Evolutionary conservation across 176 grass and related monocot species (phyloP), one percentile per base, ranked within the genome.

Genomic region (Phragmites australis): DNA sequence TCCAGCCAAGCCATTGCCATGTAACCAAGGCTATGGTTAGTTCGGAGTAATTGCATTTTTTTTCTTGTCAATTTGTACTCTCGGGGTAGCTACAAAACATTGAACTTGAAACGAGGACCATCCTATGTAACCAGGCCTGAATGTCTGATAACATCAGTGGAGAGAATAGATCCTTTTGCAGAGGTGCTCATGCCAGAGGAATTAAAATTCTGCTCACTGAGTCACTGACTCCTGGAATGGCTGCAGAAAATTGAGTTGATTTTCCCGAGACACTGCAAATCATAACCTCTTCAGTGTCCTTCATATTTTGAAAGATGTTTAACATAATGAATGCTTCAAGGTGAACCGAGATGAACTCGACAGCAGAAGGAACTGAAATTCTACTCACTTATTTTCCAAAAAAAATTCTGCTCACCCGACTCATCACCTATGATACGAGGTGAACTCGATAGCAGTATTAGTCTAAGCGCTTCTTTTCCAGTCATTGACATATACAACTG

Each of bases 81-180:
- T 13, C 2, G 0, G 23, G 15, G 39, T 26, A 16, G 16, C 15
- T 27, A 56, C 21, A 75, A 57, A 75, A 10, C n/a, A 19, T 19
- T 75, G 52, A 6, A 44, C 43, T 58, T 26, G 43, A 18, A 75
- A 44, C 54, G 17, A 58, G 53, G 37, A 59, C 53, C 37, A 58
- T 75, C 51, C 13, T 58, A 81, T 16, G 59, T n/a, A 14, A 78
- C 61, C 29, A 65, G 46, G 50, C 31, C 40, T 18, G 66, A 58
- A n/a, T 21, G 21, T 9, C 41, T 25, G 65, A 11, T 34, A 16
- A 16, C 51, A 46, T 70, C 51, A 56, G 19, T 47, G 41, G 39
- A 56, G 11, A 70, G 42, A 55, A 46, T 45, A 46, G 37, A 43
- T 70, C 9, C n/a, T 40, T 46, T 40, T 46, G 78, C 18, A 57